Conservation (phyloP, 2,329 filamentous ascomycete species). For the Coleophoma eucalyptorum region DNA sequence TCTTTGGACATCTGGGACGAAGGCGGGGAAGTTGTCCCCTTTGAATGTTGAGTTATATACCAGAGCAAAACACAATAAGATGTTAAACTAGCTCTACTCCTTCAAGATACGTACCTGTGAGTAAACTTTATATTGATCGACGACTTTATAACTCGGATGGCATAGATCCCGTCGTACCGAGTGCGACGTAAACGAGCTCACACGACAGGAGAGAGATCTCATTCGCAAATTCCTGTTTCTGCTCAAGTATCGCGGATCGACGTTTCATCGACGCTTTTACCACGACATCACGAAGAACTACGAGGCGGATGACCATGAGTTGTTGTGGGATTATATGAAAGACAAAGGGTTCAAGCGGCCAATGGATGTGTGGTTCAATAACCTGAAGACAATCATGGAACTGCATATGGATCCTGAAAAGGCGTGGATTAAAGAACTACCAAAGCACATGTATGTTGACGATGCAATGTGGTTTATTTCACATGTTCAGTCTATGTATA, state of each 20-base stretch:
- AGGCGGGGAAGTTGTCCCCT: too few relatives aligned
- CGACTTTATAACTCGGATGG: too few relatives aligned
- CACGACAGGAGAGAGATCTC: conserved; percentile 28
- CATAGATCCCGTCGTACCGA: too few relatives aligned
- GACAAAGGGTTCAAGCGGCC: conserved; percentile 23
- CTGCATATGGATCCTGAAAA: conserved; percentile 22
- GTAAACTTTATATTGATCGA: too few relatives aligned
- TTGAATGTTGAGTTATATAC: too few relatives aligned
- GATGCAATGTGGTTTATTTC: conserved; percentile 27
- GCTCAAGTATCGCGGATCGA: conserved; percentile 37
- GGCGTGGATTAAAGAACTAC: conserved; percentile 23
- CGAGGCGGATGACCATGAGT: conserved; percentile 19
- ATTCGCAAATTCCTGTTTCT: conserved; percentile 43
- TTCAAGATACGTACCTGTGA: too few relatives aligned
- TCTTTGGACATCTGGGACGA: too few relatives aligned
- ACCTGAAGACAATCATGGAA: conserved; percentile 27
- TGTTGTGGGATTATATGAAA: conserved; percentile 27
- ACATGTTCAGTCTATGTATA: conserved; percentile 22
- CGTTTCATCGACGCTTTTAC: conserved; percentile 31
- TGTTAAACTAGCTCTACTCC: too few relatives aligned
- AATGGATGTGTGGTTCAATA: conserved; percentile 31
- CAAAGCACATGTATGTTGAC: conserved; percentile 19
- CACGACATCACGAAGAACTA: conserved; percentile 31
- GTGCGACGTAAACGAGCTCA: too few relatives aligned
- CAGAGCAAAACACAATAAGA: too few relatives aligned